Percentiles rank a stretch among this genome's conserved stretches.
phyloP scores from a whole-genome alignment of 192 early-diverging fungal species.

The Oehlia diaphana region DNA sequence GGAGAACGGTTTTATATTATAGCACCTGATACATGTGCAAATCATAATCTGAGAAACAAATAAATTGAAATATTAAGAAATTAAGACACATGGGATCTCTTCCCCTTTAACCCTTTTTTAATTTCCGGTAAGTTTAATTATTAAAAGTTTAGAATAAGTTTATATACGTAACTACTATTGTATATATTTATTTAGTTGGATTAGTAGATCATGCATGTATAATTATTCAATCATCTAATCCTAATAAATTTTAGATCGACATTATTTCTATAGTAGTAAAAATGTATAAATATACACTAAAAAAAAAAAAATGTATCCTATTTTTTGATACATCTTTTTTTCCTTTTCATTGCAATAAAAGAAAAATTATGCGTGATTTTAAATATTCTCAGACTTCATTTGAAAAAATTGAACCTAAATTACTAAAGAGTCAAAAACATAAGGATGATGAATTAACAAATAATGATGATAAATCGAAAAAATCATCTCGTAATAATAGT shows the following conservation, averaged over 20 bases:
- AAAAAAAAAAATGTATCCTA: background rate
- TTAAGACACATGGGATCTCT: too few relatives aligned
- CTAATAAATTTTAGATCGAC: too few relatives aligned
- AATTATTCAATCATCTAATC: too few relatives aligned
- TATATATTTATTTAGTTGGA: too few relatives aligned
- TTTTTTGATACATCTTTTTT: background rate
- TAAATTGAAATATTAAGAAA: too few relatives aligned
- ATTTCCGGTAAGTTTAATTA: too few relatives aligned
- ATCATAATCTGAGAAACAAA: background rate
- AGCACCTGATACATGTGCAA: background rate
- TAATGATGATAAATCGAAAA: background rate
- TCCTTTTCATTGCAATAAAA: background rate
- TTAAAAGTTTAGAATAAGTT: too few relatives aligned
- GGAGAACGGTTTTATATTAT: background rate
- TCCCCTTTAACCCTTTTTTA: too few relatives aligned
- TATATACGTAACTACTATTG: too few relatives aligned
- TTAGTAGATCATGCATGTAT: too few relatives aligned
- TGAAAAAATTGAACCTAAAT: background rate
- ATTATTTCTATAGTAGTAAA: too few relatives aligned
- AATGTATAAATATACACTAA: background rate
- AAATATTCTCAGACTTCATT: background rate
- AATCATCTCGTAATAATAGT: background rate
- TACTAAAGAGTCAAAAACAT: background rate
- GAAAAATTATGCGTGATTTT: background rate
- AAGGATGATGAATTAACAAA: background rate